phyloP scores from a whole-genome alignment of 2,329 filamentous ascomycete species.

The Hymenoscyphus fraxineus region DNA sequence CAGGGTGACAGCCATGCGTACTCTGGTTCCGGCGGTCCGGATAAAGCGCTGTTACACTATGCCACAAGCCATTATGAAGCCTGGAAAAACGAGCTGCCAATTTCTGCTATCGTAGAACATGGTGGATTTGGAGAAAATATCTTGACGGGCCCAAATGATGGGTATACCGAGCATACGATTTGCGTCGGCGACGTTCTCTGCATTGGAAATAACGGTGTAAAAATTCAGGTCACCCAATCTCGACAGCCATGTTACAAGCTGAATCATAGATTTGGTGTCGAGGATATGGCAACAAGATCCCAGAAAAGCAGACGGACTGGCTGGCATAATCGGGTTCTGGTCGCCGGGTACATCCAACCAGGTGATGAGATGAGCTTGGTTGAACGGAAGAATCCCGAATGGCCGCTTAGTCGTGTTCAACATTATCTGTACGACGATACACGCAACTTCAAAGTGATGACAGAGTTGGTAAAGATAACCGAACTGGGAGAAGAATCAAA shows the following conservation, averaged over 20 bases:
- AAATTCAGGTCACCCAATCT: slow-evolving; percentile 55
- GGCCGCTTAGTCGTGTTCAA: slow-evolving; percentile 61
- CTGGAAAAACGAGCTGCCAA: slow-evolving; percentile 52
- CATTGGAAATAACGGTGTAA: slow-evolving; percentile 38
- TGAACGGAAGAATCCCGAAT: slow-evolving; percentile 52
- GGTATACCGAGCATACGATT: slow-evolving; percentile 53
- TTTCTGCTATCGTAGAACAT: slow-evolving; percentile 47
- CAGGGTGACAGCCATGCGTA: slow-evolving; percentile 15
- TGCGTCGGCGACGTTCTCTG: slow-evolving; percentile 60
- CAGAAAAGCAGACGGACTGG: slow-evolving; percentile 57
- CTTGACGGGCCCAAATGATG: slow-evolving; percentile 45
- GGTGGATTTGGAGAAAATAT: slow-evolving; percentile 64
- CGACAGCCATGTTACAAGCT: slow-evolving; percentile 65
- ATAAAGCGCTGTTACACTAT: slow-evolving; percentile 44
- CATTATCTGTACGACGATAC: slow-evolving; percentile 57
- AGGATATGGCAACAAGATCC: slow-evolving; percentile 56
- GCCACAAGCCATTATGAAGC: slow-evolving; percentile 54
- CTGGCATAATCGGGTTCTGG: slow-evolving; percentile 62
- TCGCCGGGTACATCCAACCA: slow-evolving; percentile 49
- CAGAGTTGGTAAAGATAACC: slow-evolving; percentile 14
- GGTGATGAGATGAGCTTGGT: slow-evolving; percentile 56
- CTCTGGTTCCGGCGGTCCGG: slow-evolving; percentile 48
- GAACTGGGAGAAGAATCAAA: slow-evolving; percentile 15
- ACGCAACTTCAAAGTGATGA: slow-evolving; percentile 34
- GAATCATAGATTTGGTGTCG: slow-evolving; percentile 62